Evolutionary conservation across 768 basidiomycete genomes (phyloP), one percentile per base, ranked within the genome.

Genomic region (Xerocomus spinulosus): DNA sequence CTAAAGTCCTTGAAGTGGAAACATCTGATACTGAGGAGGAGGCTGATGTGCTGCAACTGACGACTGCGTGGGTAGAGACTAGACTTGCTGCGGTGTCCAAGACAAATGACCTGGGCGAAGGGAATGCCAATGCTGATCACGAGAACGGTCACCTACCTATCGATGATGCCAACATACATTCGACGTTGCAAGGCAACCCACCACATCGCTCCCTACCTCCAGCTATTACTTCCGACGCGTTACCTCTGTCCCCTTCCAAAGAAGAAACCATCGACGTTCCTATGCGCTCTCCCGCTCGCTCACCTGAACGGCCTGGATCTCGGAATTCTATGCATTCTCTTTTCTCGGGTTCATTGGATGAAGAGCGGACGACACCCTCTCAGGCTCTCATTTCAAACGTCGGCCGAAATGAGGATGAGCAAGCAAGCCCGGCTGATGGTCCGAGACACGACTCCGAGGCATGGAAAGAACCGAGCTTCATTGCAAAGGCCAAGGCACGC

Each of bases 381-480:
- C 43, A 26, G 14, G 20, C 5, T 4, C 17, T 32, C 10, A 5
- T 10, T 3, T 26, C 9, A 29, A 23, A 47, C 3, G 32, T 29
- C 5, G 5, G 8, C 18, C 42, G 13, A 48, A 33, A 23, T 17
- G 35, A 42, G 23, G 26, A 29, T 15, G 15, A 29, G 10, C 9
- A 14, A 21, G 38, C 42, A 26, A 42, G n/a, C n/a, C 25, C 32
- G 34, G 5, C 6, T 3, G 35, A 37, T 10, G 25, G 34, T 26
- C 45, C 53, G 21, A 39, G 30, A 33, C 68, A 68, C 30, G 58
- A 70, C 40, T 25, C 61, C 5, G 53, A 50, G 18, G 51, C 66
- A 41, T 68, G 67, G 67, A 63, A 60, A 41, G 46, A 56, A 18
- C 67, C 67, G 10, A 68, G 65, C 39, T 68, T 68, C 46, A 56